phyloP scores from a whole-genome alignment of 2,329 filamentous ascomycete species.

The Tolypocladium inflatum region DNA sequence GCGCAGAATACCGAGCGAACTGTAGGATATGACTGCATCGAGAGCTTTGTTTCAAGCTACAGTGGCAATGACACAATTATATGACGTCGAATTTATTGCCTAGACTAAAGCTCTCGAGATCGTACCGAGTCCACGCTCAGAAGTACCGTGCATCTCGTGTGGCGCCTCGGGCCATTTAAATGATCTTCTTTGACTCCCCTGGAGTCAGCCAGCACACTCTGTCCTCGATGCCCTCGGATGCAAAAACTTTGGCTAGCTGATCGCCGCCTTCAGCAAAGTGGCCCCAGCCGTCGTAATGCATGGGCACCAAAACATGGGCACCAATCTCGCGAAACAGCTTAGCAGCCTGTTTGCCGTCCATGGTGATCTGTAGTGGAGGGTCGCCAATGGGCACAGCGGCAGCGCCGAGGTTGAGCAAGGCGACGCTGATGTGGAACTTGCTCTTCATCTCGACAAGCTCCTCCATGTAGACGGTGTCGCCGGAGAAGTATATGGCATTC shows the following conservation, averaged over 20 bases:
- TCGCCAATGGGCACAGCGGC: constrained; percentile 15
- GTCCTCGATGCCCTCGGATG: constrained; percentile 21
- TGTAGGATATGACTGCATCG: neutral
- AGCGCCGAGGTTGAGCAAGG: constrained; percentile 33
- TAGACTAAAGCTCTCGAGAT: too few species aligned
- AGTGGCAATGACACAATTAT: too few species aligned
- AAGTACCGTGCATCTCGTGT: too few species aligned
- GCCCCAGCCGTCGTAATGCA: constrained; percentile 37
- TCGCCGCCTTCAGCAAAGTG: constrained; percentile 29
- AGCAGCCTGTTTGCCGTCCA: constrained; percentile 32
- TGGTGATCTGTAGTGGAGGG: constrained; percentile 27
- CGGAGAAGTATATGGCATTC: constrained; percentile 38
- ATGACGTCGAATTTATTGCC: too few species aligned
- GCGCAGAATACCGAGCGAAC: neutral
- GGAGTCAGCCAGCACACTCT: constrained; percentile 23
- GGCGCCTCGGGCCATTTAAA: neutral
- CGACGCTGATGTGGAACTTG: constrained; percentile 24
- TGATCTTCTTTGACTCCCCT: constrained; percentile 9
- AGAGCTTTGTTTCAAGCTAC: too few species aligned
- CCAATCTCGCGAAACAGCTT: constrained; percentile 26
- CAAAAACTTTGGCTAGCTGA: constrained; percentile 20
- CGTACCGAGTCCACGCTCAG: too few species aligned
- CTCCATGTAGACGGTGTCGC: constrained; percentile 36
- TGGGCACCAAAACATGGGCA: constrained; percentile 31
- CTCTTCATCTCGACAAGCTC: constrained; percentile 25